These are phyloP conservation scores for Cutaneotrichosporon cavernicola DNA, from an alignment of 1,284 basidiomycete species.

Conservation along the genomic window DNA sequence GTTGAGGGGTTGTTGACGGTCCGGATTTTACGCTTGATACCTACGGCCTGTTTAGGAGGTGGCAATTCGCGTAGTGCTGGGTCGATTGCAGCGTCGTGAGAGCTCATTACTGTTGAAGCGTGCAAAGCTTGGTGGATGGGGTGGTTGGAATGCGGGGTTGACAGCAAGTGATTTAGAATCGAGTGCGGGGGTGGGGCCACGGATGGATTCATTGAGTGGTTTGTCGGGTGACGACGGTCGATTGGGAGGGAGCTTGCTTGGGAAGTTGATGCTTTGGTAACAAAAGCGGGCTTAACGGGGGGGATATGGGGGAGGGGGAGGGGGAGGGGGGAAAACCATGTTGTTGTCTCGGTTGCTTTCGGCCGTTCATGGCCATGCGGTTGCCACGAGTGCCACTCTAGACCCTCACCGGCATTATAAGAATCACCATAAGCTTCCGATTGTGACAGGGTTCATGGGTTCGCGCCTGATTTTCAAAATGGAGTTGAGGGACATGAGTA, in stretches of 20 bases:
- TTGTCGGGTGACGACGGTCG: background rate
- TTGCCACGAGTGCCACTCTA: too few species aligned
- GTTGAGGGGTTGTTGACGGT: background rate
- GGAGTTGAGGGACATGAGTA: background rate
- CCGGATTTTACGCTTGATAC: slow-evolving; percentile 22
- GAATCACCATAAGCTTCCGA: background rate
- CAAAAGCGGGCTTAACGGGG: too few species aligned
- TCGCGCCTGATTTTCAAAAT: slow-evolving; percentile 2
- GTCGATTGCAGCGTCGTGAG: slow-evolving; percentile 19
- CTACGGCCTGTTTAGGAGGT: slow-evolving; percentile 6
- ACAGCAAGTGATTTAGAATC: background rate
- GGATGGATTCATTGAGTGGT: background rate
- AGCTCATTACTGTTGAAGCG: slow-evolving; percentile 3
- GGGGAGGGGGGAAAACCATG: too few species aligned
- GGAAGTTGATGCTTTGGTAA: too few species aligned
- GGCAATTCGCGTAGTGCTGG: slow-evolving; percentile 19
- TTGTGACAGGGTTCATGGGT: background rate
- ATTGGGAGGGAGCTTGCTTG: too few species aligned
- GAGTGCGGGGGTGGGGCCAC: slow-evolving; percentile 23
- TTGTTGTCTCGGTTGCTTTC: too few species aligned
- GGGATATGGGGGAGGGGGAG: too few species aligned
- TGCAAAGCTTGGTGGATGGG: background rate
- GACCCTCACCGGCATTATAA: background rate
- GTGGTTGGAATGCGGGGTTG: slow-evolving; percentile 14
- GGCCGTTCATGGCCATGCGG: too few species aligned